These are phyloP conservation scores for Leucosporidium yakuticum DNA, from an alignment of 768 basidiomycete species.

Conservation along the genomic window DNA sequence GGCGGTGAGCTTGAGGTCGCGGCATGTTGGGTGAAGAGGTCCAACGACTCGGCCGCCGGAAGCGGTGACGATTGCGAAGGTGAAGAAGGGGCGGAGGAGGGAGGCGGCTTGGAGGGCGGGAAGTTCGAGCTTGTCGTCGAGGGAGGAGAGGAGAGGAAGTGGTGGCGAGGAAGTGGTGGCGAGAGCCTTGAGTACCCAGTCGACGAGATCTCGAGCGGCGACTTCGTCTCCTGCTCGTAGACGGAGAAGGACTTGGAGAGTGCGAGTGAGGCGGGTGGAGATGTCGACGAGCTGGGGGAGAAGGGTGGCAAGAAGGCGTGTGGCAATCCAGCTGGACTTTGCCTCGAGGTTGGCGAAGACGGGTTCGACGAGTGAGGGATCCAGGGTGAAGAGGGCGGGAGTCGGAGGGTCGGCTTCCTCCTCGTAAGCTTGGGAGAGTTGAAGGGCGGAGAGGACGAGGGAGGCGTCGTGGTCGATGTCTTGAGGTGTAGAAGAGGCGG, in stretches of 20 bases:
- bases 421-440: conserved; percentile 17
- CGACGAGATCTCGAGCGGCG: conserved; percentile 48
- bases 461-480: conserved; percentile 13
- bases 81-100: conserved; percentile 22
- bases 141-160: neutral
- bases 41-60: conserved; percentile 19
- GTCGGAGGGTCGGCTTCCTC: conserved; percentile 14
- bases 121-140: conserved; percentile 12
- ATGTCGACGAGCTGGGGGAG: conserved; percentile 1
- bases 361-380: neutral
- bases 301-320: neutral
- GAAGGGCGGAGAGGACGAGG: conserved; percentile 9
- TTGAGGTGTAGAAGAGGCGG: too few species aligned
- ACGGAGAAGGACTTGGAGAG: conserved; percentile 7
- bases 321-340: neutral
- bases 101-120: neutral
- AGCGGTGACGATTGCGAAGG: conserved; percentile 20
- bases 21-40: conserved; percentile 40
- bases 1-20: conserved; percentile 55
- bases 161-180: neutral
- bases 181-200: conserved; percentile 2
- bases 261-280: neutral
- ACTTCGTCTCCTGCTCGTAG: conserved; percentile 46
- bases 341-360: neutral
- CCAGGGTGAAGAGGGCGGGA: conserved; percentile 11